Conservation (phyloP, 805 yeast species). For the Hanseniaspora pseudoguilliermondii region DNA sequence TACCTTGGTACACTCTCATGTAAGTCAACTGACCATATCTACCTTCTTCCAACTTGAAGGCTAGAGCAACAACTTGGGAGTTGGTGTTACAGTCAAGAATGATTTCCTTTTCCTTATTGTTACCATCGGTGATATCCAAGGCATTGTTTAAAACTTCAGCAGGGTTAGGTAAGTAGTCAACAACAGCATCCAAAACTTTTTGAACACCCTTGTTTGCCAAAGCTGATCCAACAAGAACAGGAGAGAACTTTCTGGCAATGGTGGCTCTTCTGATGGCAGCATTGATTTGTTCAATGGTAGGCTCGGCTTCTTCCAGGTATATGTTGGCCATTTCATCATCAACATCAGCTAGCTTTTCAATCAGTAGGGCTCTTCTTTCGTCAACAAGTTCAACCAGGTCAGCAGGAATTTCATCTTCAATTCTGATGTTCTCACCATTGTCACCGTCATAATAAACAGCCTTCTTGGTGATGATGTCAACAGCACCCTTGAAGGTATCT, state of each 20-base stretch:
- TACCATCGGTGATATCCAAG: slow-evolving; percentile 50
- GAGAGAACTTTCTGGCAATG: slow-evolving; percentile 88
- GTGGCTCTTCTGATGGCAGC: slow-evolving; percentile 89
- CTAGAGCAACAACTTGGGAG: slow-evolving; percentile 86
- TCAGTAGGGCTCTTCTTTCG: slow-evolving; percentile 72
- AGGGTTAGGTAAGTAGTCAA: slow-evolving; percentile 92
- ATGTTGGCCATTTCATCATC: slow-evolving; percentile 95
- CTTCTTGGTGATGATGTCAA: slow-evolving; percentile 77
- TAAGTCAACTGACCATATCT: slow-evolving; percentile 95
- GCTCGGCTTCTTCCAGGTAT: slow-evolving; percentile 79
- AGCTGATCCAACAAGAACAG: slow-evolving; percentile 99
- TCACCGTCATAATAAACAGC: slow-evolving; percentile 80
- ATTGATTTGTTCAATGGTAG: slow-evolving; percentile 70
- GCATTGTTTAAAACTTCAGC: slow-evolving; percentile 86
- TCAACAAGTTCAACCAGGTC: slow-evolving; percentile 71
- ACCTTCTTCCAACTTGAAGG: slow-evolving; percentile 98
- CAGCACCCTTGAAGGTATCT: slow-evolving; percentile 71
- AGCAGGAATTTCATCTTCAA: slow-evolving; percentile 52
- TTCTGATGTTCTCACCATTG: slow-evolving; percentile 73
- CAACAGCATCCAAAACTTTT: slow-evolving; percentile 89
- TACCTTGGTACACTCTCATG: slow-evolving; percentile 93
- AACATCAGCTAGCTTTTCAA: slow-evolving; percentile 93
- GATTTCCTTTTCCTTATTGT: slow-evolving; percentile 52
- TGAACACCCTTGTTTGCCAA: slow-evolving; percentile 93
- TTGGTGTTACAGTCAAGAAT: slow-evolving; percentile 57